Base-by-base conservation (phyloP, 768 basidiomycete genomes). In the Calocybe cyanea region DNA sequence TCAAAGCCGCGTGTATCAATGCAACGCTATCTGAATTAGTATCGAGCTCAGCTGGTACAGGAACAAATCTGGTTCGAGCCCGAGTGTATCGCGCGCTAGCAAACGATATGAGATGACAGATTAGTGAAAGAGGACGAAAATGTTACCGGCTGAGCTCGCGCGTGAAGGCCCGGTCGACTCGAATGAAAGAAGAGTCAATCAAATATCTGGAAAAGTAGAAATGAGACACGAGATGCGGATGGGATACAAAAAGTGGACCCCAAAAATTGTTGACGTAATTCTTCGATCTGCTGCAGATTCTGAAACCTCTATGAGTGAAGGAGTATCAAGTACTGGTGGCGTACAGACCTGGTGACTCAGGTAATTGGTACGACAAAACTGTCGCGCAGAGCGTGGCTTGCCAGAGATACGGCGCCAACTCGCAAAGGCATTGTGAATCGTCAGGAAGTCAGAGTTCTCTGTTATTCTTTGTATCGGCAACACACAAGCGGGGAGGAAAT, bases 371-470 rank as follows among this genome's bases (percentile, higher is more conserved):
- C 81, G 76, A 63, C 92, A 94, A 59, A 93, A 93, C 45, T 85
- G 81, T 45, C 82, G 73, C 43, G 82, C 81, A 54, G 70, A 71
- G 32, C 66, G 68, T 18, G 74, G 67, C 53, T 87, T 89, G 6
- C 77, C 71, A 20, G 76, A 87, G 25, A 84, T 87, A 48, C 77
- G 73, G 21, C 94, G 75, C 93, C 94, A 98, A 50, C 81, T 85
- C 4, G 81, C 66, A 65, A 93, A 98, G 0, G 87, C 93, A 49
- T 91, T 86, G 61, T 94, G 92, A 36, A 94, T 78, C 0, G 94
- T 96, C 53, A 97, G 58, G 62, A 99, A 99, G 61, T 99, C 95
- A 6, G 89, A 93, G 62, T 94, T 90, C 48, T 92, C 94, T 94
- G 53, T 17, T 32, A n/a, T 7, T 11, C 17, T 17, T 40, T 18